Evolutionary conservation across 495 filamentous ascomycete species (phyloP).

Genomic region (Sporormia fimetaria): DNA sequence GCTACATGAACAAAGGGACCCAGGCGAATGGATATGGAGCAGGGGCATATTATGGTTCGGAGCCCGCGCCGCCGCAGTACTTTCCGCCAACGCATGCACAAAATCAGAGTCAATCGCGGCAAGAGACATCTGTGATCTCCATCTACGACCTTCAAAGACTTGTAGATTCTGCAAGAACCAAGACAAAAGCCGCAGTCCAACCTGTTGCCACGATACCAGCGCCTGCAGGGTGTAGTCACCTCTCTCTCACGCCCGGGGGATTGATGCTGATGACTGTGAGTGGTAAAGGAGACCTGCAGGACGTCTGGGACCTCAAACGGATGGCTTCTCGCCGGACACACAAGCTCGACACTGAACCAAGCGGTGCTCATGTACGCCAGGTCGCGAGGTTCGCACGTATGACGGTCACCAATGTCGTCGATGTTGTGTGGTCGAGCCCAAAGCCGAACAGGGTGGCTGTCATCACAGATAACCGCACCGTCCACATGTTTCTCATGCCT

Average conservation of each 20-base stretch:
- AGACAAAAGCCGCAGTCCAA: conserved; percentile 37
- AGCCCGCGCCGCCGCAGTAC: conserved; percentile 23
- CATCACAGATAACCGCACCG: conserved; percentile 83
- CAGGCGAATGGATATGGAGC: conserved; percentile 31
- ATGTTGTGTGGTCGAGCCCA: conserved; percentile 77
- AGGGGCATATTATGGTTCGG: conserved; percentile 27
- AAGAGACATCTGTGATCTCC: conserved; percentile 71
- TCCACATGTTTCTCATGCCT: conserved; percentile 83
- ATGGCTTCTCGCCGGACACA: conserved; percentile 41
- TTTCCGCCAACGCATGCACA: conserved; percentile 64
- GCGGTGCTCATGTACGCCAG: conserved; percentile 58
- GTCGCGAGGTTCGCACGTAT: conserved; percentile 77
- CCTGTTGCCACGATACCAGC: conserved; percentile 71
- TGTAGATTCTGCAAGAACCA: conserved; percentile 34
- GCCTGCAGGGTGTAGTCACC: conserved; percentile 76
- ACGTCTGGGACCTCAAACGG: conserved; percentile 87
- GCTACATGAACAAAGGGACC: conserved; percentile 65
- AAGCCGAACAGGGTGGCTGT: conserved; percentile 71
- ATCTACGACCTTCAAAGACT: conserved; percentile 68
- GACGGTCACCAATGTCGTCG: conserved; percentile 79
- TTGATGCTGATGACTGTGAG: conserved; percentile 78
- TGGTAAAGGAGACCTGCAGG: conserved; percentile 82
- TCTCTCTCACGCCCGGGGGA: conserved; percentile 80
- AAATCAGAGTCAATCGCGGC: conserved; percentile 34
- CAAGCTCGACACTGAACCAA: conserved; percentile 17